phyloP scores from a whole-genome alignment of 2,329 filamentous ascomycete species.

The Phialophora macrospora region DNA sequence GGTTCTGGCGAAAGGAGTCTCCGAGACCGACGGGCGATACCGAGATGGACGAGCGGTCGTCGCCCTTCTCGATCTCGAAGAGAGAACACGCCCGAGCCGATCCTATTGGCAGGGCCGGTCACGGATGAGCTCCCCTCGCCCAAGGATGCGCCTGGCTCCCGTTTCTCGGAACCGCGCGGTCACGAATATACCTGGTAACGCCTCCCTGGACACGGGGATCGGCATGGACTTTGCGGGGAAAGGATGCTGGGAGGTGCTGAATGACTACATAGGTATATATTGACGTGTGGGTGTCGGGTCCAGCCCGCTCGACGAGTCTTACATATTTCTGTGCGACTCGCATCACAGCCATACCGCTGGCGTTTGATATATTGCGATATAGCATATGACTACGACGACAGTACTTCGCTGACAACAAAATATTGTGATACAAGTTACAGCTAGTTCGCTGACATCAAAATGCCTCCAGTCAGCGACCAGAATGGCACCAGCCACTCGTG shows the following conservation, averaged over 20 bases:
- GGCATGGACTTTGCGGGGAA: neutral
- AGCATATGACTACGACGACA: too few relatives aligned
- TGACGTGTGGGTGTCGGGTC: neutral
- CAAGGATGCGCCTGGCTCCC: too few relatives aligned
- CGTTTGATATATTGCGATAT: neutral
- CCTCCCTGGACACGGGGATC: neutral
- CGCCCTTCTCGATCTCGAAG: neutral
- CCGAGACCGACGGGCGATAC: neutral
- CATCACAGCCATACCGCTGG: neutral
- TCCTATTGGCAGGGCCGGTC: neutral
- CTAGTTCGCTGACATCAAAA: neutral
- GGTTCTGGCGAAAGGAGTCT: slow-evolving; percentile 15
- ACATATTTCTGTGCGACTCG: neutral
- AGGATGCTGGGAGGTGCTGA: neutral
- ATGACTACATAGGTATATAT: neutral
- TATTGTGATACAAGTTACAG: neutral
- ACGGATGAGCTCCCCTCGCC: neutral
- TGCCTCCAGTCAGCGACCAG: slow-evolving; percentile 23
- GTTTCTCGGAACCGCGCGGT: too few relatives aligned
- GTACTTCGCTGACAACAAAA: too few relatives aligned
- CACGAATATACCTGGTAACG: too few relatives aligned
- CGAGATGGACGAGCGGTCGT: slow-evolving; percentile 3
- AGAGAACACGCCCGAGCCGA: neutral
- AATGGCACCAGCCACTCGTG: slow-evolving; percentile 31
- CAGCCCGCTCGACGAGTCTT: neutral